A percentile compares a stretch with the other conserved stretches of the same genome.
Conservation (phyloP, 768 basidiomycete species). For the Hebeloma cylindrosporum region DNA sequence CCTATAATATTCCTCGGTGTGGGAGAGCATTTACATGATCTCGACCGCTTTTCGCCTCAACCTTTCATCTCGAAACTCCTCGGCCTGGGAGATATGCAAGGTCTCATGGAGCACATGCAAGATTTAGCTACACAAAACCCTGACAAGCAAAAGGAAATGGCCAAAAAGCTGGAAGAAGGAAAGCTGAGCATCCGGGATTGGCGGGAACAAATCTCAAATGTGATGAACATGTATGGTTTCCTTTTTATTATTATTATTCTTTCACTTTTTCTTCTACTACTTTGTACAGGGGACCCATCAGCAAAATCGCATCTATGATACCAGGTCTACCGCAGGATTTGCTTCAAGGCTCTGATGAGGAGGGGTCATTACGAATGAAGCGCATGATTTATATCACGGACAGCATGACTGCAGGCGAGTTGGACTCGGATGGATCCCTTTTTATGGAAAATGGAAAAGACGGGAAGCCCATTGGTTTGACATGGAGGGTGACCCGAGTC, state of each 20-base stretch:
- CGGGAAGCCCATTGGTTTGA: conserved; percentile 81
- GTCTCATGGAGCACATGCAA: conserved; percentile 98
- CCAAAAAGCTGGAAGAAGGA: conserved; percentile 95
- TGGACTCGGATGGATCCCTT: conserved; percentile 91
- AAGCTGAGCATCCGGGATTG: conserved; percentile 96
- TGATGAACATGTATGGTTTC: conserved; percentile 93
- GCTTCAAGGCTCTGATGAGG: conserved; percentile 91
- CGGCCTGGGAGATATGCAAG: conserved; percentile 95
- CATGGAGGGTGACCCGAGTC: conserved; percentile 87
- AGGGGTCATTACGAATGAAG: conserved; percentile 87
- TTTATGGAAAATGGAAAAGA: conserved; percentile 88
- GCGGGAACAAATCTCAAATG: conserved; percentile 95
- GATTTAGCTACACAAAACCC: conserved; percentile 92
- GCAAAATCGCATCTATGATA: conserved; percentile 98
- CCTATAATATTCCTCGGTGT: conserved; percentile 99
- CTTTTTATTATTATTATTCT: conserved; percentile 10
- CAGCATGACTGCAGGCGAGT: conserved; percentile 90
- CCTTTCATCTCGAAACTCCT: conserved; percentile 97
- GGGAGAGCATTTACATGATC: conserved; percentile 96
- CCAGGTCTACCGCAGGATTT: conserved; percentile 93
- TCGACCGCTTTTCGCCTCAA: conserved; percentile 93
- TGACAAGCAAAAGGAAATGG: conserved; percentile 97
- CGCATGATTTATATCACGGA: conserved; percentile 99
- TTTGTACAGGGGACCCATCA: conserved; percentile 85
- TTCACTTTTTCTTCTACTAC: conserved; percentile 1